phyloP scores from a whole-genome alignment of 2,329 filamentous ascomycete species.

The Fusarium hainanense region DNA sequence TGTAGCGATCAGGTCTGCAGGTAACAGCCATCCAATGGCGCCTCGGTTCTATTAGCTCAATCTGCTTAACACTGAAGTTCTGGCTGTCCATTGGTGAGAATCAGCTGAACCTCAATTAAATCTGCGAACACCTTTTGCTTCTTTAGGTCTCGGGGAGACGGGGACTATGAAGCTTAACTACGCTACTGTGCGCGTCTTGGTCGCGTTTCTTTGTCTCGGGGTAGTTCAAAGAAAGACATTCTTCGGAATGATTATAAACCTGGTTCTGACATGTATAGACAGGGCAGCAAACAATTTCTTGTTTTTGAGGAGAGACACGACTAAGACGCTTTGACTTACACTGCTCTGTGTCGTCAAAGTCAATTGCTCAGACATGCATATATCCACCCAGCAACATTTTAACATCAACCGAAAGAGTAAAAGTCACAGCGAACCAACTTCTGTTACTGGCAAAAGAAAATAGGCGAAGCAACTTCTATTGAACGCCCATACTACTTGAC shows the following conservation, averaged over 20 bases:
- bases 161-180: slow-evolving; percentile 3
- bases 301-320: not conserved
- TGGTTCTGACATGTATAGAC: not conserved
- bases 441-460: slow-evolving; percentile 8
- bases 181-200: slow-evolving; percentile 5
- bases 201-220: slow-evolving; percentile 21
- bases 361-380: not conserved
- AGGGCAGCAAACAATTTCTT: not conserved
- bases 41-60: slow-evolving; percentile 2
- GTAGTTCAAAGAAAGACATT: not conserved
- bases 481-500: not conserved
- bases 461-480: not conserved
- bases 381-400: slow-evolving; percentile 14
- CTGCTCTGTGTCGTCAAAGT: not conserved
- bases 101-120: slow-evolving; percentile 4
- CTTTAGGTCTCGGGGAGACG: slow-evolving; percentile 12
- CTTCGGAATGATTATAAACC: not conserved
- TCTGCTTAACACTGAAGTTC: slow-evolving; percentile 8
- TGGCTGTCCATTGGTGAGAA: slow-evolving; percentile 25
- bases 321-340: not conserved
- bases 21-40: not conserved
- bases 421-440: not conserved
- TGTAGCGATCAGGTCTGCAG: not conserved
- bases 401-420: not conserved
- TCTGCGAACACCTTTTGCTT: not conserved